phyloP scores from a whole-genome alignment of 2,329 filamentous ascomycete species.

The Fusarium protoensiforme region DNA sequence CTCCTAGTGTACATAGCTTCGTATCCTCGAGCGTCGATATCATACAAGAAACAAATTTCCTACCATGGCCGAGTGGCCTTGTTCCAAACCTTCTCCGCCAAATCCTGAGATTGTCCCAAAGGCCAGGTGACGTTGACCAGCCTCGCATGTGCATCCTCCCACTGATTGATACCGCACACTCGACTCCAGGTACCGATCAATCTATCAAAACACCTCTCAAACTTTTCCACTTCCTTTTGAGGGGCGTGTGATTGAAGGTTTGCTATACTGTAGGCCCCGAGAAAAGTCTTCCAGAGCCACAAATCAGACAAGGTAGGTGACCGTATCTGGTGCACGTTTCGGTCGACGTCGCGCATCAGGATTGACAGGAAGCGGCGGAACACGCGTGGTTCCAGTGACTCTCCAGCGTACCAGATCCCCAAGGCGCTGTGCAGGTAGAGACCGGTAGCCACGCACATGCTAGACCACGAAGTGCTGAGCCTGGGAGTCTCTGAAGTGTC shows the following conservation, averaged over 20 bases:
- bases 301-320: not conserved
- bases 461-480: conserved; percentile 28
- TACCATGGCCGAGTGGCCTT: not conserved
- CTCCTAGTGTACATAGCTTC: not conserved
- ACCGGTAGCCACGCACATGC: conserved; percentile 18
- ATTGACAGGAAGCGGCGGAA: conserved; percentile 9
- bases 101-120: not conserved
- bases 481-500: fast-evolving
- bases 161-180: not conserved
- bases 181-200: conserved; percentile 18
- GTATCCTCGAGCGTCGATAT: not conserved
- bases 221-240: not conserved
- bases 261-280: conserved; percentile 24
- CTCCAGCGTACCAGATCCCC: conserved; percentile 17
- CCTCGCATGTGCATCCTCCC: conserved; percentile 9
- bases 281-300: conserved; percentile 36
- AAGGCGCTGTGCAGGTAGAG: conserved; percentile 34
- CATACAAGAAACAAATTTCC: not conserved
- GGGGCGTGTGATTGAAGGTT: not conserved
- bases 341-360: conserved; percentile 17
- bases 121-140: conserved; percentile 20
- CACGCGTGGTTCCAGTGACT: conserved; percentile 10
- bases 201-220: not conserved
- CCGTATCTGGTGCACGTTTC: not conserved
- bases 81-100: conserved; percentile 8